These are phyloP conservation scores for Annona cherimola DNA, from an alignment of 164 flowering plant genomes.

Conservation along the genomic window DNA sequence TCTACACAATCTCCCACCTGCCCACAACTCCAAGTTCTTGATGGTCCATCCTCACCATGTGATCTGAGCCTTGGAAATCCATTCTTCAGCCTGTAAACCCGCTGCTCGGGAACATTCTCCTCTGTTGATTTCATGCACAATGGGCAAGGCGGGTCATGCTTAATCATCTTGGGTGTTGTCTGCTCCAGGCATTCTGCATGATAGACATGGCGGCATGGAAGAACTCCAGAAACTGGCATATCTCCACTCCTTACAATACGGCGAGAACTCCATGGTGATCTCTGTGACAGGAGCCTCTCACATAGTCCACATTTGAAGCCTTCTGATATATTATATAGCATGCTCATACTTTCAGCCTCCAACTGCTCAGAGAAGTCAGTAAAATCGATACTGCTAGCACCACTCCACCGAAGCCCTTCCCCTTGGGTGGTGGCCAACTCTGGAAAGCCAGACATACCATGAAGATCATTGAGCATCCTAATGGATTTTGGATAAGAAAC, in stretches of 20 bases:
- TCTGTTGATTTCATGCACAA: constrained; percentile 44
- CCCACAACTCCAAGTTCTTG: constrained; percentile 72
- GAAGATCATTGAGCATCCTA: constrained; percentile 5
- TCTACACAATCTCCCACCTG: constrained; percentile 82
- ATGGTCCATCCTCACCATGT: constrained; percentile 51
- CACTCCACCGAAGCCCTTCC: constrained; percentile 47
- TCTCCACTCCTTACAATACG: constrained; percentile 74
- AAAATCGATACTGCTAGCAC: constrained; percentile 59
- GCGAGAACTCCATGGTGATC: constrained; percentile 86
- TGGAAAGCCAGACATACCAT: constrained; percentile 16
- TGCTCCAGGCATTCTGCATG: constrained; percentile 96
- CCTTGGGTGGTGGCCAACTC: constrained; percentile 35
- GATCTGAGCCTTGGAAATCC: constrained; percentile 47
- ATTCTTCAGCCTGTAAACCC: constrained; percentile 32
- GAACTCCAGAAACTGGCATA: constrained; percentile 88
- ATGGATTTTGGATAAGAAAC: constrained; percentile 13
- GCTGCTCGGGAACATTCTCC: constrained; percentile 39
- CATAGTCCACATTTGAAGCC: constrained; percentile 63
- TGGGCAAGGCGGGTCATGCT: constrained; percentile 84
- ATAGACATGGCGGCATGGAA: constrained; percentile 75
- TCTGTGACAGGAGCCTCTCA: constrained; percentile 67
- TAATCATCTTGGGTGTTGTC: constrained; percentile 55
- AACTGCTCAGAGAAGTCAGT: constrained; percentile 58
- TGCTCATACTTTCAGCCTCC: constrained; percentile 33
- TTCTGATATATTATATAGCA: constrained; percentile 31